Evolutionary conservation across 116 monocot species (phyloP), one percentile per base, ranked within the genome.

Genomic region (Posidonia oceanica): DNA sequence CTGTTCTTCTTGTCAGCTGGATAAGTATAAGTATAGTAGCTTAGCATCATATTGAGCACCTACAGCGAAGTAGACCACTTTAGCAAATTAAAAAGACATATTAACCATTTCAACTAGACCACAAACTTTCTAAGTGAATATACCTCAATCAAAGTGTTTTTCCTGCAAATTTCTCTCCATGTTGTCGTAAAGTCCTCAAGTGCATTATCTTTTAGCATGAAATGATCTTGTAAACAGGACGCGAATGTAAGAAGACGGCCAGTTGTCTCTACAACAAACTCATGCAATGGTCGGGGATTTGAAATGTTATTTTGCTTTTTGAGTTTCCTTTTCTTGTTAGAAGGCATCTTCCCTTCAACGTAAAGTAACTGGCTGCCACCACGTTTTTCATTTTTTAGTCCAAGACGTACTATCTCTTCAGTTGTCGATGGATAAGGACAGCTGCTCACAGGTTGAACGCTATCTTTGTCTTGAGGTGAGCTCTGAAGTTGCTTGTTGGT

Each of bases 371-470:
- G 73, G 21, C 71, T 40, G 56, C 54, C 78, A 0, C 20, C 23
- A 44, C 39, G 20, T 13, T 54, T 69, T 70, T 79, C 79, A 70
- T 41, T 36, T 77, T 86, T 85, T 73, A 90, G 70, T 22, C 90
- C 88, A 71, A 93, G 86, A 29, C 93, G 81, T 40, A 52, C 71
- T 82, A 85, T 84, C 72, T 99, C 98, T 80, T 99, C 98, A 65
- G 84, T 75, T 57, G 80, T 87, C 70, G 98, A 99, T 68, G 98
- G 93, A 75, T 99, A 99, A 57, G 98, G 98, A 77, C 93, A 99
- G 62, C 80, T 91, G 68, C 80, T 86, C 10, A 81, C 74, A 80
- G 58, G 78, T 52, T 59, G 78, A 71, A 14, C 16, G 29, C 20
- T 53, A 20, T 54, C 74, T 54, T 83, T 85, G 20, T 40, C 62